phyloP scores from a whole-genome alignment of 1,284 basidiomycete genomes.

The Clitocybe nebularis region DNA sequence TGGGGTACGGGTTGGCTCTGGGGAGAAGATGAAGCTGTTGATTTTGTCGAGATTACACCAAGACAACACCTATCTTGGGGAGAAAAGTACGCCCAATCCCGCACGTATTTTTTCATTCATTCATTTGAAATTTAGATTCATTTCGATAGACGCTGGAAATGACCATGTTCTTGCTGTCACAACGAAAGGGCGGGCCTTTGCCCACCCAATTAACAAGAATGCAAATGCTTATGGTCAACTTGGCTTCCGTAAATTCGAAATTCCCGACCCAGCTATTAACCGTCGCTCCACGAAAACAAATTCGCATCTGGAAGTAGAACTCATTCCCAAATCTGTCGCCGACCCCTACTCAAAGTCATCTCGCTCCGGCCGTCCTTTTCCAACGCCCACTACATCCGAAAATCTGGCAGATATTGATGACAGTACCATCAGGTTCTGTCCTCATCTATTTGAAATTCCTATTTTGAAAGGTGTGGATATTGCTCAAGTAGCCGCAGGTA shows the following conservation, averaged over 20 bases:
- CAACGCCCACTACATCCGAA: conserved; percentile 25
- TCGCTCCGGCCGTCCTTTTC: conserved; percentile 30
- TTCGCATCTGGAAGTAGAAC: conserved; percentile 45
- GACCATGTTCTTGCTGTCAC: conserved; percentile 88
- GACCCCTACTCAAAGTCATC: conserved; percentile 49
- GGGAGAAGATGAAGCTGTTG: conserved; percentile 48
- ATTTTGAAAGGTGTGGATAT: conserved; percentile 63
- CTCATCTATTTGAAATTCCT: conserved; percentile 78
- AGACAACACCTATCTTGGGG: conserved; percentile 43
- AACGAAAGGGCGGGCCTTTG: conserved; percentile 76
- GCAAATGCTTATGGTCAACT: conserved; percentile 90
- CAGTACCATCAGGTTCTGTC: conserved; percentile 65
- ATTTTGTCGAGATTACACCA: conserved; percentile 49
- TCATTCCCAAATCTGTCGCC: conserved; percentile 52
- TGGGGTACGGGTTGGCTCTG: conserved; percentile 54
- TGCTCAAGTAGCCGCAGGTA: conserved; percentile 73
- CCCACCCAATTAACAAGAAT: conserved; percentile 69
- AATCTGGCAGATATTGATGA: conserved; percentile 37
- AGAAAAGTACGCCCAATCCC: conserved; percentile 43
- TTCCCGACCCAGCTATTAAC: conserved; percentile 35
- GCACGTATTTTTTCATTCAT: background rate
- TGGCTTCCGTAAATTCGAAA: conserved; percentile 64
- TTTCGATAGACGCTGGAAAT: conserved; percentile 69
- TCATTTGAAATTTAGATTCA: conserved; percentile 45
- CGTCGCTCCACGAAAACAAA: conserved; percentile 18